phyloP scores from a whole-genome alignment of 768 basidiomycete species.

The Phanerodontia chrysosporium region DNA sequence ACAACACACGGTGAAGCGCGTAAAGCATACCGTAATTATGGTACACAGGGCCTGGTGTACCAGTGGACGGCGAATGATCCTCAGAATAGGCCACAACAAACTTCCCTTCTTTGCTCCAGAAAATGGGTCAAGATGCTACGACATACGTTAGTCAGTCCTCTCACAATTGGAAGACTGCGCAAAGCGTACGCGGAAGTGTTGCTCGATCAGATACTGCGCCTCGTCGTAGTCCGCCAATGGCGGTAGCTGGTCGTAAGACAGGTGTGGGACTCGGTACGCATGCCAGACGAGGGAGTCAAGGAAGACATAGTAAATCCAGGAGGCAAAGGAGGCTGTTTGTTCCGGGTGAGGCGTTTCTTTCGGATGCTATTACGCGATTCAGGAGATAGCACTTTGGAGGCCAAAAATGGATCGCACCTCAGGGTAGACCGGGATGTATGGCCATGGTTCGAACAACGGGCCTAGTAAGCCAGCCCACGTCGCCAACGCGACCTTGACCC shows the following conservation, averaged over 20 bases:
- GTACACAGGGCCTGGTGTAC: background rate
- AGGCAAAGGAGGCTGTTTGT: conserved; percentile 21
- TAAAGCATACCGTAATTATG: background rate
- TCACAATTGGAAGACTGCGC: background rate
- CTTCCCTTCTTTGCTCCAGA: conserved; percentile 7
- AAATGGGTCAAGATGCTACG: conserved; percentile 2
- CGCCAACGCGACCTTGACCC: conserved; percentile 31
- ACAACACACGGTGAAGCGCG: background rate
- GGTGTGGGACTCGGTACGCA: conserved; percentile 37
- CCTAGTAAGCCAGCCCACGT: conserved; percentile 25
- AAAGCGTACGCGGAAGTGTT: conserved; percentile 26
- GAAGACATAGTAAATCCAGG: conserved; percentile 41
- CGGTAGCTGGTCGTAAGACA: conserved; percentile 39
- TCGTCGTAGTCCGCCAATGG: conserved; percentile 42
- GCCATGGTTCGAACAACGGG: conserved; percentile 6
- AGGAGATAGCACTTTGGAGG: background rate
- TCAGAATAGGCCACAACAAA: background rate
- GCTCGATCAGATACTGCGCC: conserved; percentile 25
- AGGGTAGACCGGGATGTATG: conserved; percentile 1
- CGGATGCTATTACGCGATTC: conserved; percentile 14
- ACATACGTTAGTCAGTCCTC: background rate
- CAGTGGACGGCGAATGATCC: background rate
- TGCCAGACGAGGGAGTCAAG: conserved; percentile 45
- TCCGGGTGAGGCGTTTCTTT: conserved; percentile 17
- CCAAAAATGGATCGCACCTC: background rate